Evolutionary conservation across 495 filamentous ascomycete genomes (phyloP).

Genomic region (Trypethelium eluteriae): DNA sequence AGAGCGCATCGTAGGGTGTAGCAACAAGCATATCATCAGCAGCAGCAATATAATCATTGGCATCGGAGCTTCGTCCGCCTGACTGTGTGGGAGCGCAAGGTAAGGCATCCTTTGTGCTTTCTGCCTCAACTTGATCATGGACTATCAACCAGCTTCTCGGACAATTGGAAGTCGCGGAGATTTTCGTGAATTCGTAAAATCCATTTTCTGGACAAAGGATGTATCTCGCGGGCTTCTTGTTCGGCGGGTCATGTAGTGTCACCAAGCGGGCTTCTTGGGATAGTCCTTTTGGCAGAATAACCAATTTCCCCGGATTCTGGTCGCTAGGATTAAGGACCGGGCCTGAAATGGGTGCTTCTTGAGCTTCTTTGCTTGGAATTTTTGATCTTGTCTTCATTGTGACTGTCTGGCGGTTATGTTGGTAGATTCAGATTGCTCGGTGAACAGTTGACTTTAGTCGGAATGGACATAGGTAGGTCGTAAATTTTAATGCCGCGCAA

Average conservation of each 20-base stretch:
- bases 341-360: constrained; percentile 4
- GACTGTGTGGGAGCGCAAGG: constrained; percentile 22
- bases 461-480: background rate
- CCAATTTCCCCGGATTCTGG: constrained; percentile 54
- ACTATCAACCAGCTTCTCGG: constrained; percentile 64
- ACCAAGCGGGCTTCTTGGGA: constrained; percentile 61
- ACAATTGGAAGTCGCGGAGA: constrained; percentile 54
- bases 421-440: background rate
- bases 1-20: constrained; percentile 75
- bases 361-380: background rate
- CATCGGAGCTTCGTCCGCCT: constrained; percentile 17
- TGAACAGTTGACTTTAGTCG: background rate
- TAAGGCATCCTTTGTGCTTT: constrained; percentile 11
- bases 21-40: constrained; percentile 68
- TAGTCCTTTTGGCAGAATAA: constrained; percentile 67
- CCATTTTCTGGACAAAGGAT: constrained; percentile 72
- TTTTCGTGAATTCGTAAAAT: constrained; percentile 77
- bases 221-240: constrained; percentile 57
- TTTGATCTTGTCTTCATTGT: constrained; percentile 4
- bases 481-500: background rate
- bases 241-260: constrained; percentile 72
- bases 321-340: constrained; percentile 23
- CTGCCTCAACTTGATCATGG: constrained; percentile 18
- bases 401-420: background rate
- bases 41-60: constrained; percentile 46